A percentile compares a stretch with the other conserved stretches of the same genome.
These are phyloP conservation scores for Geosmithia flava DNA, from an alignment of 2,329 filamentous ascomycete genomes.

Conservation along the genomic window DNA sequence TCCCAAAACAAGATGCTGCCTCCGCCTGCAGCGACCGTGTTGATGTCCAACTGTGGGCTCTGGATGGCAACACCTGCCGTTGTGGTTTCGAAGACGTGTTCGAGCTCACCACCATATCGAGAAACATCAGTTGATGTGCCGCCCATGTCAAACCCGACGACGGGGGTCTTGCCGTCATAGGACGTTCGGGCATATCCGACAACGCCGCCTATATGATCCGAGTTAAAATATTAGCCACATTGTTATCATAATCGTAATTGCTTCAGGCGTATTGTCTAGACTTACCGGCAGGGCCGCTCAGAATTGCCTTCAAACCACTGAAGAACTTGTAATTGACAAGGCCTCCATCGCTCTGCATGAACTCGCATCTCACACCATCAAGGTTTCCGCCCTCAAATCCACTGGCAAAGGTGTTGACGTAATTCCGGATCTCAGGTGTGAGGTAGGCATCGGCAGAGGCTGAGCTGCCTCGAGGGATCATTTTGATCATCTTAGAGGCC, in stretches of 20 bases:
- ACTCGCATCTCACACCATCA: constrained; percentile 10
- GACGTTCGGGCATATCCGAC: constrained; percentile 87
- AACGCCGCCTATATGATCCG: constrained; percentile 39
- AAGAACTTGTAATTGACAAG: constrained; percentile 13
- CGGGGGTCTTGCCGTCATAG: constrained; percentile 65
- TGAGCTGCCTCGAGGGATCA: constrained; percentile 26
- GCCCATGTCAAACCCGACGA: constrained; percentile 92
- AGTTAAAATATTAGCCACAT: too few species aligned
- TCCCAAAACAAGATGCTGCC: constrained; percentile 11
- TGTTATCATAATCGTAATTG: too few species aligned
- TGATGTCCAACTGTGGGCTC: constrained; percentile 84
- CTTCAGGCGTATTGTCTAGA: too few species aligned
- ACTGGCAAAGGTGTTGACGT: constrained; percentile 13
- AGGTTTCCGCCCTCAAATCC: constrained; percentile 11
- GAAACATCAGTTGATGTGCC: constrained; percentile 89
- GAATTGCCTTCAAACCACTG: constrained; percentile 24
- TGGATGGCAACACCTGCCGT: constrained; percentile 91
- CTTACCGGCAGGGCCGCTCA: constrained; percentile 71
- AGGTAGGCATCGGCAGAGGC: constrained; percentile 29
- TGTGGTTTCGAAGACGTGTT: constrained; percentile 89
- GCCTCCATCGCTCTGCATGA: constrained; percentile 12
- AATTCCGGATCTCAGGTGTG: constrained; percentile 22
- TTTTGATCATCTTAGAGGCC: constrained; percentile 26
- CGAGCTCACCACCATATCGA: constrained; percentile 61
- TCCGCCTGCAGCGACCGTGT: constrained; percentile 75